Evolutionary conservation across 257 asterid species (phyloP).

Genomic region (Capsicum baccatum): DNA sequence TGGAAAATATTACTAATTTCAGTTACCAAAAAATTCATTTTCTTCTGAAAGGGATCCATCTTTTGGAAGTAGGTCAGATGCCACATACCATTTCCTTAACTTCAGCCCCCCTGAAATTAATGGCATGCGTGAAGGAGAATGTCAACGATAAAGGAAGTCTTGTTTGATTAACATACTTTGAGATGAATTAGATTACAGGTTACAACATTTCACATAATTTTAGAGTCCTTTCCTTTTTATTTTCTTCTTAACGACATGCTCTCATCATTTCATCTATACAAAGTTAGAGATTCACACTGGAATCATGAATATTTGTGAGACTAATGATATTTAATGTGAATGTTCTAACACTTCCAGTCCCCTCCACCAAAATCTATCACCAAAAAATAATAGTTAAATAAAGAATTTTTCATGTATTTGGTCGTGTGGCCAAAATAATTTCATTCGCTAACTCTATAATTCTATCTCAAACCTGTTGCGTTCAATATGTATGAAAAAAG

Average conservation of each 20-base stretch:
- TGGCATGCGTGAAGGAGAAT: constrained; percentile 22
- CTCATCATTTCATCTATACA: not conserved
- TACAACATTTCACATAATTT: not conserved
- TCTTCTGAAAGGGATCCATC: constrained; percentile 56
- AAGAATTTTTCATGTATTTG: no score
- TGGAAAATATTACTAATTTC: not conserved
- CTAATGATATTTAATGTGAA: not conserved
- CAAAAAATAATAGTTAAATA: no score
- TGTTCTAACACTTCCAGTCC: no score
- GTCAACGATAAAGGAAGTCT: not conserved
- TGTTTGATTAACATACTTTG: not conserved
- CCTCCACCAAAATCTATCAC: no score
- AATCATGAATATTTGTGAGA: not conserved
- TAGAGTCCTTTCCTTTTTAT: not conserved
- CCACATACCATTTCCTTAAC: constrained; percentile 98
- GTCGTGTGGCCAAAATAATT: no score
- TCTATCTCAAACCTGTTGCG: no score
- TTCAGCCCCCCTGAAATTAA: constrained; percentile 84
- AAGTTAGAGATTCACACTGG: not conserved
- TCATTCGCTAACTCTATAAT: no score
- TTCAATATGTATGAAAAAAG: no score
- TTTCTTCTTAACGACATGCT: not conserved
- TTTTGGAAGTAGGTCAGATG: constrained; percentile 71
- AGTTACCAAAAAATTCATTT: constrained; percentile 64
- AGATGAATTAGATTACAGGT: not conserved